Conservation (phyloP, 2,329 filamentous ascomycete genomes). For the Fusarium sp. region DNA sequence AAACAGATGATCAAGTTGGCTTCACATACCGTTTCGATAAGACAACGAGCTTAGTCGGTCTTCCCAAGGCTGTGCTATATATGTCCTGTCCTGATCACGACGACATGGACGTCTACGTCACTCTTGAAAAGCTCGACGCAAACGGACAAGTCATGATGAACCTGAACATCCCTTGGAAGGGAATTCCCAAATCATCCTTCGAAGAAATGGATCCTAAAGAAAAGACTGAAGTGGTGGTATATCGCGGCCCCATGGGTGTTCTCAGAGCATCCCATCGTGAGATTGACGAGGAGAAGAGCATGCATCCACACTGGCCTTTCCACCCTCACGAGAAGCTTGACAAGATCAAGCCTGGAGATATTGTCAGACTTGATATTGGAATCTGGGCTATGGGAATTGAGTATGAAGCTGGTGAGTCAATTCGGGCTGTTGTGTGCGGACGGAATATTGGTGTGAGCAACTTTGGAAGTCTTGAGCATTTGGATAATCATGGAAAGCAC, state of each 20-base stretch:
- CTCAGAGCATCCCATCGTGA: slow-evolving; percentile 6
- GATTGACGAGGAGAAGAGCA: slow-evolving; percentile 15
- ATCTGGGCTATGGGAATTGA: slow-evolving; percentile 23
- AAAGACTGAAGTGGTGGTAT: slow-evolving; percentile 5
- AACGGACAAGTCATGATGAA: slow-evolving; percentile 9
- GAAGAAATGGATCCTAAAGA: slow-evolving; percentile 1
- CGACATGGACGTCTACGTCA: slow-evolving; percentile 13
- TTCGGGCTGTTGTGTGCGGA: background rate
- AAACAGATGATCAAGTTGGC: background rate
- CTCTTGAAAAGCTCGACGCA: background rate
- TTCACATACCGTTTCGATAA: background rate
- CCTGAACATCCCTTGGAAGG: slow-evolving; percentile 10
- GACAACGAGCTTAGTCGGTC: slow-evolving; percentile 9
- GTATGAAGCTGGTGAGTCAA: slow-evolving; percentile 4
- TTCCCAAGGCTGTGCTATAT: slow-evolving; percentile 7
- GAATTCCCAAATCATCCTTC: background rate
- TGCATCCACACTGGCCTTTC: slow-evolving; percentile 19
- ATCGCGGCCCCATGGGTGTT: slow-evolving; percentile 9
- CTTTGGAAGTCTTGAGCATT: slow-evolving; percentile 15
- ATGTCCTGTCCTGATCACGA: slow-evolving; percentile 4
- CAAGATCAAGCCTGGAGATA: background rate
- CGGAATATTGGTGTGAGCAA: slow-evolving; percentile 9
- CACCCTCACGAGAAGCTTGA: slow-evolving; percentile 9
- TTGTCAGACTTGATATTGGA: background rate
- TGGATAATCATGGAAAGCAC: slow-evolving; percentile 8